Percentiles rank a stretch among this genome's conserved stretches.
These are phyloP conservation scores for Hypholoma fasciculare DNA, from an alignment of 768 basidiomycete species.

Conservation along the genomic window DNA sequence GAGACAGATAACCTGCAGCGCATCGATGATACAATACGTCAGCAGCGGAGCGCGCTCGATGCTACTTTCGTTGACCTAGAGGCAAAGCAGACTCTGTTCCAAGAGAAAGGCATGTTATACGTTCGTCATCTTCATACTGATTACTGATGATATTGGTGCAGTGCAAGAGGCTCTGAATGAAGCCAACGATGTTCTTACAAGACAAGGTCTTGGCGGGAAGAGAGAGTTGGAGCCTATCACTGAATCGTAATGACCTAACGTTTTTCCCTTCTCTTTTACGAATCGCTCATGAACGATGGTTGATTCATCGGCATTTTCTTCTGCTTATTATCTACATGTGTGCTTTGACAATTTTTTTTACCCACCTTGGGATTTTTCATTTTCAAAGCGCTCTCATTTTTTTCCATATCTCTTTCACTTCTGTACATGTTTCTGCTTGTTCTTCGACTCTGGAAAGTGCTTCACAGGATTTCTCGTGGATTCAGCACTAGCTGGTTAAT, in stretches of 20 bases:
- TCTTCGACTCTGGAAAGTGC: not conserved
- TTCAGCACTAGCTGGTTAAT: not conserved
- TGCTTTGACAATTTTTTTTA: too few relatives aligned
- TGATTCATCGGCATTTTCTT: too few relatives aligned
- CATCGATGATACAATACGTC: constrained; percentile 41
- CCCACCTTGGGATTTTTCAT: too few relatives aligned
- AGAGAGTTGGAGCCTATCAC: constrained; percentile 24
- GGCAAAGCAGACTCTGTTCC: constrained; percentile 38
- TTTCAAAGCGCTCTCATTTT: too few relatives aligned
- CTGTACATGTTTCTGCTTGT: not conserved
- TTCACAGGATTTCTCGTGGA: not conserved
- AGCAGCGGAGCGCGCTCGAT: constrained; percentile 37
- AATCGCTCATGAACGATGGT: too few relatives aligned
- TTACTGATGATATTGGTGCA: constrained; percentile 12
- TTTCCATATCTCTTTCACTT: too few relatives aligned
- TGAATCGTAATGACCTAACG: constrained; percentile 19
- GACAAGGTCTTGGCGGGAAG: constrained; percentile 21
- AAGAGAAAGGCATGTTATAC: constrained; percentile 40
- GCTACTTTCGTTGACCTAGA: constrained; percentile 43
- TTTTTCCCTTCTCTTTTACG: not conserved
- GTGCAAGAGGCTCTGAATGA: constrained; percentile 44
- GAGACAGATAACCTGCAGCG: constrained; percentile 45
- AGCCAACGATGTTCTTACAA: constrained; percentile 36
- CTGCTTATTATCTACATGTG: too few relatives aligned
- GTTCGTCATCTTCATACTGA: not conserved